Percentiles rank a stretch among this genome's conserved stretches.
These are phyloP conservation scores for Neonectria faginata DNA, from an alignment of 2,329 filamentous ascomycete genomes.

Conservation along the genomic window DNA sequence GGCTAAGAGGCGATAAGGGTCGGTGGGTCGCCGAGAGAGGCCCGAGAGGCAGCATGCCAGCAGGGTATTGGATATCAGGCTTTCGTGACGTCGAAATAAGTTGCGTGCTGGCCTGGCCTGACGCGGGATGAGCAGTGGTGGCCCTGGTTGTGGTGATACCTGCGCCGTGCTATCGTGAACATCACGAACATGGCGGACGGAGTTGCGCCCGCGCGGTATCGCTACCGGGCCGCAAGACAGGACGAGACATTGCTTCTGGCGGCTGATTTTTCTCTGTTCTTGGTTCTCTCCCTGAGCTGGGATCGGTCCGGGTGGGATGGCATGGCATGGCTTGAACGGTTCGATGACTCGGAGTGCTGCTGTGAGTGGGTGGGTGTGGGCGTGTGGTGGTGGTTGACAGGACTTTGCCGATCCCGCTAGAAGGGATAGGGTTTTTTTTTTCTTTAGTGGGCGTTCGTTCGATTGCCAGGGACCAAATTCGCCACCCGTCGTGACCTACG, in stretches of 20 bases:
- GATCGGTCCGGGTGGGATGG: slow-evolving; percentile 42
- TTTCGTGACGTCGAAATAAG: slow-evolving; percentile 1
- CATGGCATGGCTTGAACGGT: slow-evolving; percentile 18
- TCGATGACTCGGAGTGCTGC: slow-evolving; percentile 22
- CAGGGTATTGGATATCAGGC: slow-evolving; percentile 18
- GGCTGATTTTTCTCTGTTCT: slow-evolving; percentile 12
- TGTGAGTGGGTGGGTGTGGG: slow-evolving; percentile 22
- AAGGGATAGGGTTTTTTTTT: slow-evolving; percentile 24
- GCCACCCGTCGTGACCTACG: slow-evolving; percentile 27
- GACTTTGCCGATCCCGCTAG: slow-evolving; percentile 22
- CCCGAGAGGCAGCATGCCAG: slow-evolving; percentile 44
- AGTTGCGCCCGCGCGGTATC: slow-evolving; percentile 24
- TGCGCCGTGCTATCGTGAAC: slow-evolving; percentile 9
- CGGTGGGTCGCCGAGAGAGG: slow-evolving; percentile 48
- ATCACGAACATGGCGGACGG: slow-evolving; percentile 12
- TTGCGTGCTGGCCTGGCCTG: neutral
- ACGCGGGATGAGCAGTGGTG: slow-evolving; percentile 2
- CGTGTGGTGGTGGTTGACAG: slow-evolving; percentile 13
- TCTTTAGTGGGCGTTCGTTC: slow-evolving; percentile 24
- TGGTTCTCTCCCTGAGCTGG: slow-evolving; percentile 17
- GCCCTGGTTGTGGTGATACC: slow-evolving; percentile 17
- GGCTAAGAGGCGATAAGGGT: slow-evolving; percentile 42
- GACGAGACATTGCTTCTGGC: slow-evolving; percentile 14
- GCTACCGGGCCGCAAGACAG: neutral
- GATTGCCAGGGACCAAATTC: slow-evolving; percentile 22